Evolutionary conservation across 148 eudicot species (phyloP), one percentile per base, ranked within the genome.

Genomic region (Arctostaphylos glauca): DNA sequence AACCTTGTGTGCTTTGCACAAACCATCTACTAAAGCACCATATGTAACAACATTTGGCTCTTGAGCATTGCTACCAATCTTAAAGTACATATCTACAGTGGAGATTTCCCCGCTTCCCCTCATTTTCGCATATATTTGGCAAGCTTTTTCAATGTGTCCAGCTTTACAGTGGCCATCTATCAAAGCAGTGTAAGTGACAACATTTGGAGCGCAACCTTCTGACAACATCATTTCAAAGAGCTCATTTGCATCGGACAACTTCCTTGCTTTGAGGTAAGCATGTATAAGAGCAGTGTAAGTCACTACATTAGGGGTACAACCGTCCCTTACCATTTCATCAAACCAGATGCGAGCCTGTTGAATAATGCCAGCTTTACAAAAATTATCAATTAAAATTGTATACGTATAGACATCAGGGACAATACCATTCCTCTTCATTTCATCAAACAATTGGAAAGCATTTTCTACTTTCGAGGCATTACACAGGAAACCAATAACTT

Each of bases 371-470:
- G 91, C 94, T 89, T 96, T 96, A 86, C 98, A 96, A 79, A 94
- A 94, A 80, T 88, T 89, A 89, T 96, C 94, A 81, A 96, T 94
- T 81, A 96, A 84, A 77, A 93, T 90, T 49, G 97, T 94, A 76
- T 96, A 96, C 31, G 93, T 91, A 86, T 96, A 94, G 54, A 96
- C 98, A 90, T 96, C 92, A n/a, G 98, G 99, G 86, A 88, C 83
- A 86, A 91, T 81, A 5, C 91, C 92, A 80, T 83, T 88, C 84
- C 80, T 82, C 85, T 91, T 96, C 99, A 96, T 94, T 84, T 94
- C 94, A 77, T 88, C 89, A 88, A 96, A 96, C 75, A 96, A 89
- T 68, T 83, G 18, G 82, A 94, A 90, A 72, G 99, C 99, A 81
- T 91, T 90, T 76, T 96, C 94, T 80, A 94, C 85, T 78, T 92